Conservation (phyloP, 805 yeast genomes). For the Candida maesae region DNA sequence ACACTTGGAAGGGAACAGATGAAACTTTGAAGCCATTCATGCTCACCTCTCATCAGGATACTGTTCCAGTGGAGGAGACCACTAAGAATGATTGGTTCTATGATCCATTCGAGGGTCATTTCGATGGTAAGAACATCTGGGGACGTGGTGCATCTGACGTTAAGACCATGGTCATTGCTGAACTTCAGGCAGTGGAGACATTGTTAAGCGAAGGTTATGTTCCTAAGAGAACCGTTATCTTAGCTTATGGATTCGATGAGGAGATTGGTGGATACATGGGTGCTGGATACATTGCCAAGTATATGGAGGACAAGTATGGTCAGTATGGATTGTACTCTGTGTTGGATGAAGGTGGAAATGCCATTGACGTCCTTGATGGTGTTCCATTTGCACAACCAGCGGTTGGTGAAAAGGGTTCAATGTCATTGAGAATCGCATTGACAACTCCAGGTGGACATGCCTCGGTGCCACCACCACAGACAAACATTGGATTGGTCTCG, state of each 20-base stretch:
- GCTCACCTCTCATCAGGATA: slow-evolving; percentile 75
- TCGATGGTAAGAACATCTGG: slow-evolving; percentile 58
- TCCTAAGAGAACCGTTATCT: slow-evolving; percentile 54
- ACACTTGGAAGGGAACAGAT: slow-evolving; percentile 58
- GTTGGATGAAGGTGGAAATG: slow-evolving; percentile 60
- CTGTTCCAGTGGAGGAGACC: slow-evolving; percentile 66
- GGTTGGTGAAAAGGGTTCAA: slow-evolving; percentile 60
- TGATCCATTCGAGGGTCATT: slow-evolving; percentile 62
- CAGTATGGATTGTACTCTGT: slow-evolving; percentile 52
- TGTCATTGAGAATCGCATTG: slow-evolving; percentile 47
- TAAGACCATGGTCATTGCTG: slow-evolving; percentile 59
- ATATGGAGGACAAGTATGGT: slow-evolving; percentile 52
- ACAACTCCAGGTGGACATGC: slow-evolving; percentile 72
- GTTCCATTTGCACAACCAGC: slow-evolving; percentile 51
- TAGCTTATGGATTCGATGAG: slow-evolving; percentile 75
- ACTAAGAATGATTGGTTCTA: slow-evolving; percentile 57
- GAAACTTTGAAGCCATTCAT: slow-evolving; percentile 54
- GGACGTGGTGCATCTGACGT: slow-evolving; percentile 81
- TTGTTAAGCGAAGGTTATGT: slow-evolving; percentile 42
- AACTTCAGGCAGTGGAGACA: slow-evolving; percentile 56
- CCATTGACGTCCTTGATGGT: slow-evolving; percentile 29
- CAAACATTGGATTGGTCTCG: slow-evolving; percentile 64
- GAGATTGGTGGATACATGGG: slow-evolving; percentile 64
- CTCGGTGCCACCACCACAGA: slow-evolving; percentile 67
- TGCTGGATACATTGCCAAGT: slow-evolving; percentile 44